These are phyloP conservation scores for Fusarium pininemorale DNA, from an alignment of 2,329 filamentous ascomycete genomes.

Conservation along the genomic window DNA sequence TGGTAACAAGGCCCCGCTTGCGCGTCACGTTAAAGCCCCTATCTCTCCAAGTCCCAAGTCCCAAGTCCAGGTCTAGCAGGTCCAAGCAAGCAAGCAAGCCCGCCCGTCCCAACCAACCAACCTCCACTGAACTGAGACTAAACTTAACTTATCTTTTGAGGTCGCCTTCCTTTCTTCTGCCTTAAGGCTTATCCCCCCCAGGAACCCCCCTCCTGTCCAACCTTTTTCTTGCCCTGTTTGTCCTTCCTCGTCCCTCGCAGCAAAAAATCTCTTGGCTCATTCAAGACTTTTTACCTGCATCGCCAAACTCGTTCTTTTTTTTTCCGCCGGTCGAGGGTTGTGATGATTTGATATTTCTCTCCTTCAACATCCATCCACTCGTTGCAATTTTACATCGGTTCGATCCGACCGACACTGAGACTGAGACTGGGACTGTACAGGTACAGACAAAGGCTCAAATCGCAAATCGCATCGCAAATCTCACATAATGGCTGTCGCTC, in stretches of 20 bases:
- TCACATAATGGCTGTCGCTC: conserved; percentile 31
- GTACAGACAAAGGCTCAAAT: background rate
- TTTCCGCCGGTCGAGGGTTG: conserved; percentile 24
- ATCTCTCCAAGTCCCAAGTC: background rate
- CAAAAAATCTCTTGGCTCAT: conserved; percentile 18
- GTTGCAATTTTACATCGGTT: background rate
- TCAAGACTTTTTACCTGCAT: background rate
- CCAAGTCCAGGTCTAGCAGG: background rate
- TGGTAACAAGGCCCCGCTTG: conserved; percentile 15
- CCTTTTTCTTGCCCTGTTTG: background rate
- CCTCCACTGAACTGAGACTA: background rate
- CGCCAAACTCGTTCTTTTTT: background rate
- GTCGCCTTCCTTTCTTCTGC: background rate
- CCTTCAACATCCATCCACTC: conserved; percentile 11
- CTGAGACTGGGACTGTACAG: background rate
- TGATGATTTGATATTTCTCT: conserved; percentile 26
- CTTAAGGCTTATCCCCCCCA: conserved; percentile 4
- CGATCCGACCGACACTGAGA: background rate
- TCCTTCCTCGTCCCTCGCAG: background rate
- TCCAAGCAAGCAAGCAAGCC: background rate
- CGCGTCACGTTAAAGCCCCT: conserved; percentile 23
- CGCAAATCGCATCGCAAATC: background rate
- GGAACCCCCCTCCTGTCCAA: background rate
- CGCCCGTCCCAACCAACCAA: background rate
- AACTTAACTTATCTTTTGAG: conserved; percentile 5